These are phyloP conservation scores for Aphanomyces astaci DNA, from an alignment of 352 stramenopile genomes.

Conservation along the genomic window DNA sequence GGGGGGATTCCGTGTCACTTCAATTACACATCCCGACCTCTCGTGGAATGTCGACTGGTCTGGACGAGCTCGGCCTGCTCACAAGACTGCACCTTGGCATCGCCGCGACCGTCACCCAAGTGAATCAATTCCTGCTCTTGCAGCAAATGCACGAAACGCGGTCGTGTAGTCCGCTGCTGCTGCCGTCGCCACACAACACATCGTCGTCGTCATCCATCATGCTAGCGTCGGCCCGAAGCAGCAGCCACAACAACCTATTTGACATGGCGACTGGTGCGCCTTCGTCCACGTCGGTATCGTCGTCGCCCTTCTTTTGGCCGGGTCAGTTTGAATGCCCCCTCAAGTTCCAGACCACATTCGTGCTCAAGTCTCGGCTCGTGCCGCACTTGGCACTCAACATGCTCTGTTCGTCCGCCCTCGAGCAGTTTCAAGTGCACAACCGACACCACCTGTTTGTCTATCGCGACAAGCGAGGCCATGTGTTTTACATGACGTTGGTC, in stretches of 20 bases:
- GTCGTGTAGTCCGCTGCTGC: constrained; percentile 59
- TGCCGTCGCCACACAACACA: constrained; percentile 23
- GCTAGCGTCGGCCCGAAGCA: neutral
- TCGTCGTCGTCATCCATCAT: neutral
- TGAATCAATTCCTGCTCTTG: constrained; percentile 80
- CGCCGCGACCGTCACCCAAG: constrained; percentile 54
- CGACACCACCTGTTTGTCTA: constrained; percentile 83
- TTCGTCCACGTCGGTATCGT: neutral
- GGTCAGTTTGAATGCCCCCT: constrained; percentile 80
- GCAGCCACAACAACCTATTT: constrained; percentile 5
- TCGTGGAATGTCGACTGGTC: neutral
- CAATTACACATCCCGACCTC: constrained; percentile 34
- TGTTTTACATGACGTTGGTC: constrained; percentile 87
- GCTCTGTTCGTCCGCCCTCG: constrained; percentile 71
- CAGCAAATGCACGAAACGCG: constrained; percentile 79
- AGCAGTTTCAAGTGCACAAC: constrained; percentile 87
- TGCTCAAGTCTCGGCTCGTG: constrained; percentile 66
- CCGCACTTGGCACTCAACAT: constrained; percentile 75
- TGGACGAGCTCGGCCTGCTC: constrained; percentile 56
- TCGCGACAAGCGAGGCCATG: constrained; percentile 67
- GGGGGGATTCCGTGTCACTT: constrained; percentile 48
- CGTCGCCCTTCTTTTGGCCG: constrained; percentile 64
- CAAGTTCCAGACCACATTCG: constrained; percentile 71
- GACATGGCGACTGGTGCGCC: neutral
- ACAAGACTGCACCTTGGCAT: constrained; percentile 68